Conservation (phyloP, 768 basidiomycete species). For the Infundibulicybe gibba region DNA sequence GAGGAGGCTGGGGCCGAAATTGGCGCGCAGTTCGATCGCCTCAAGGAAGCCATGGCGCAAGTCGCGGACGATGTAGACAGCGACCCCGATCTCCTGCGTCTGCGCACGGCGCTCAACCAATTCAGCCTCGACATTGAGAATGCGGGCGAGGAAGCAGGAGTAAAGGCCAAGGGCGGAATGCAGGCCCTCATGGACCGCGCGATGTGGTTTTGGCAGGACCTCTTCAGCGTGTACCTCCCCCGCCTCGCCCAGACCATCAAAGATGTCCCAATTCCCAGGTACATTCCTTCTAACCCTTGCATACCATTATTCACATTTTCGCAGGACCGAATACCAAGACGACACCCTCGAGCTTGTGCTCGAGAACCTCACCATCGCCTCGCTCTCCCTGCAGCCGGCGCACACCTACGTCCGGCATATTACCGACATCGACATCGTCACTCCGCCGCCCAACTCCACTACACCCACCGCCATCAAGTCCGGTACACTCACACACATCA, state of each 20-base stretch:
- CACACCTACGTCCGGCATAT: constrained; percentile 8
- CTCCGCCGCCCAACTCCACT: constrained; percentile 20
- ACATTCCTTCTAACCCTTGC: not conserved
- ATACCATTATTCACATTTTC: not conserved
- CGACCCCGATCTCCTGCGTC: constrained; percentile 46
- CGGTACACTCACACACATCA: constrained; percentile 64
- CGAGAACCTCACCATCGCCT: constrained; percentile 70
- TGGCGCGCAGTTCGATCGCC: constrained; percentile 37
- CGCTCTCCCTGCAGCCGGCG: constrained; percentile 36
- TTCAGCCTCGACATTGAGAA: constrained; percentile 47
- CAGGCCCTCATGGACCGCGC: constrained; percentile 56
- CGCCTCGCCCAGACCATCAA: constrained; percentile 47
- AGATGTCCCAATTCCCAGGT: constrained; percentile 71
- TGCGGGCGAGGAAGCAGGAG: constrained; percentile 29
- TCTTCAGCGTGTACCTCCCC: constrained; percentile 79
- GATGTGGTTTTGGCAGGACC: constrained; percentile 78
- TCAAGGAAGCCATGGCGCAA: constrained; percentile 39
- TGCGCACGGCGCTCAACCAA: constrained; percentile 44
- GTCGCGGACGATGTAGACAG: not conserved
- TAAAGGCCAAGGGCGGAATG: constrained; percentile 36
- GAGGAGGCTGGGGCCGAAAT: constrained; percentile 52
- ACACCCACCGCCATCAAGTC: constrained; percentile 39
- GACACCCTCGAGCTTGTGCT: constrained; percentile 67
- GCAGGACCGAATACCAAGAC: constrained; percentile 71
- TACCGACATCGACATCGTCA: constrained; percentile 37